A percentile compares a stretch with the other conserved stretches of the same genome.
Evolutionary conservation across 208 protist genomes (phyloP).

Genomic region (Acanthamoeba culbertsoni): DNA sequence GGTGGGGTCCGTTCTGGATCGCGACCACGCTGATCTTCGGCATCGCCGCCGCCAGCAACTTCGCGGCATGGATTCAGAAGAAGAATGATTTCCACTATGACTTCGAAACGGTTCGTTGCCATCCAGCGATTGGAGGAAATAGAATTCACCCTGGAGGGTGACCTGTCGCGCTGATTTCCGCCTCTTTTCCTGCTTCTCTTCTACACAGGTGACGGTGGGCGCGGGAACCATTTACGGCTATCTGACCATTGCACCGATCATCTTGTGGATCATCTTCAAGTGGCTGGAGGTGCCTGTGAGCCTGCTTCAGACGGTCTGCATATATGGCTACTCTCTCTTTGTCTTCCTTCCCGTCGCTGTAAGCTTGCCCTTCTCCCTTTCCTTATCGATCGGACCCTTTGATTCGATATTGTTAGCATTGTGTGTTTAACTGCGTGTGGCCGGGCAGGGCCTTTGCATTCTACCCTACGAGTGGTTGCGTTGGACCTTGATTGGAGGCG

Average conservation of each 20-base stretch:
- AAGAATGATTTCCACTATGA: slow-evolving; percentile 11
- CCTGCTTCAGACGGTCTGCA: slow-evolving; percentile 46
- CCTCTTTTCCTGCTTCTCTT: background rate
- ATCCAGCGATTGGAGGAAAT: no score
- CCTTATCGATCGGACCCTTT: background rate
- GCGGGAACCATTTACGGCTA: slow-evolving; percentile 48
- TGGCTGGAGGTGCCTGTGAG: slow-evolving; percentile 3
- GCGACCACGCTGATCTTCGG: slow-evolving; percentile 51
- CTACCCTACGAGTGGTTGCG: slow-evolving; percentile 39
- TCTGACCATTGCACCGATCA: background rate
- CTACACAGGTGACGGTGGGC: background rate
- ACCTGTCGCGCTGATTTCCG: no score
- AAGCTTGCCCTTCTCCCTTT: background rate
- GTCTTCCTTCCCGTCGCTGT: slow-evolving; percentile 51
- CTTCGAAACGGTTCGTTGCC: background rate
- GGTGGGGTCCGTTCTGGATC: slow-evolving; percentile 56
- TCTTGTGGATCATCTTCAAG: slow-evolving; percentile 22
- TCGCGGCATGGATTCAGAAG: background rate
- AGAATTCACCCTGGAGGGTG: no score
- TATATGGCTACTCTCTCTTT: slow-evolving; percentile 59
- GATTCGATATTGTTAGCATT: background rate
- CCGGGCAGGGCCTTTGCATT: background rate
- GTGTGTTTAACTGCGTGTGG: background rate
- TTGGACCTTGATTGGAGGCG: background rate
- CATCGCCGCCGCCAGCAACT: slow-evolving; percentile 59